Percentiles rank a stretch among this genome's conserved stretches.
Evolutionary conservation across 306 rosid species (phyloP).

Genomic region (Medicago lupulina): DNA sequence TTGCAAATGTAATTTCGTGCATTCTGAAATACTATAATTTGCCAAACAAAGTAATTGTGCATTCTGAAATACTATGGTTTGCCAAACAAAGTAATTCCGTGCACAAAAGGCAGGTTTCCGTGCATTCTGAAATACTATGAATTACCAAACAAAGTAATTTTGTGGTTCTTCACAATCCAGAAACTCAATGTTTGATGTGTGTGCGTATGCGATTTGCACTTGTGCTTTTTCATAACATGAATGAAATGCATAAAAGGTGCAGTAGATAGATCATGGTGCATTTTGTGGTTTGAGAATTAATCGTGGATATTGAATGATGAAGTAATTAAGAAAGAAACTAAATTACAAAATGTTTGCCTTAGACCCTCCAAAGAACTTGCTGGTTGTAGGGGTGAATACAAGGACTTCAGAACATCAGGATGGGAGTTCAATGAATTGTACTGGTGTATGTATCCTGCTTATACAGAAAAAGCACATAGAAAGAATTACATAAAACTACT

Average conservation of each 20-base stretch:
- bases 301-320: conserved; percentile 20
- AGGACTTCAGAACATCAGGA: conserved; percentile 94
- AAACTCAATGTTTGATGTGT: conserved; percentile 18
- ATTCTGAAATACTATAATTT: conserved; percentile 34
- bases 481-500: conserved; percentile 30
- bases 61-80: conserved; percentile 34
- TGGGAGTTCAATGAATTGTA: conserved; percentile 95
- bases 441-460: conserved; percentile 84
- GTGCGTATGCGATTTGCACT: conserved; percentile 31
- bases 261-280: background rate
- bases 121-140: conserved; percentile 35
- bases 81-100: conserved; percentile 10
- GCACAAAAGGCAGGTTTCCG: conserved; percentile 6
- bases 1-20: conserved; percentile 33
- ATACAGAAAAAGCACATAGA: conserved; percentile 38
- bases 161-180: conserved; percentile 14
- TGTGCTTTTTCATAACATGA: conserved; percentile 10
- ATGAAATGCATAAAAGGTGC: conserved; percentile 11
- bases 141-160: conserved; percentile 22
- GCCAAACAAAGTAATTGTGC: conserved; percentile 24
- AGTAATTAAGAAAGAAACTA: conserved; percentile 43
- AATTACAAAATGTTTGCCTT: conserved; percentile 61
- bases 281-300: conserved; percentile 27
- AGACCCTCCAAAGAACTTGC: conserved; percentile 96
- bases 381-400: conserved; percentile 97